These are phyloP conservation scores for Schizochytrium sp. DNA, from an alignment of 108 stramenopile genomes.

Conservation along the genomic window DNA sequence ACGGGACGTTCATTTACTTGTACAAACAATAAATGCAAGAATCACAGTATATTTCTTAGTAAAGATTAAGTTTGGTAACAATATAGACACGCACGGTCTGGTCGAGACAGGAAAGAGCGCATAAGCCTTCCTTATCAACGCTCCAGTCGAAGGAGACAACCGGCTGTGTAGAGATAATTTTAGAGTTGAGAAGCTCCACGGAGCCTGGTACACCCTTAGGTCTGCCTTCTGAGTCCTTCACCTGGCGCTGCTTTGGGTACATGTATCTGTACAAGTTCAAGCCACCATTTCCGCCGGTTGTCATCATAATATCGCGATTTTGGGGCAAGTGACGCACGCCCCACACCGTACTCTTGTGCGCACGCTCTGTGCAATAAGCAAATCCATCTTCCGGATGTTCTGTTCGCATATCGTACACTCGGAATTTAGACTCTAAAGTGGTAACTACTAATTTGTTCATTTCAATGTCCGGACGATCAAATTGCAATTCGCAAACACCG, in stretches of 20 bases:
- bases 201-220: constrained; percentile 82
- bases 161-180: constrained; percentile 87
- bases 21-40: no score
- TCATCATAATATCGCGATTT: constrained; percentile 86
- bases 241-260: constrained; percentile 78
- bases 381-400: constrained; percentile 83
- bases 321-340: constrained; percentile 84
- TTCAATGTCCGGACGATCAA: constrained; percentile 88
- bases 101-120: constrained; percentile 81
- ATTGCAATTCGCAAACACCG: constrained; percentile 86
- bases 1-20: no score
- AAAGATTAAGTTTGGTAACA: constrained; percentile 78
- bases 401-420: constrained; percentile 84
- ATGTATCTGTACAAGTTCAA: constrained; percentile 87
- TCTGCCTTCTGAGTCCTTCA: constrained; percentile 79
- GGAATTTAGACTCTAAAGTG: constrained; percentile 87
- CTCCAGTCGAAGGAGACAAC: constrained; percentile 87
- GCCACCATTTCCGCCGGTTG: constrained; percentile 88
- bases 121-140: constrained; percentile 85
- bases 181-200: constrained; percentile 78
- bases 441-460: constrained; percentile 90
- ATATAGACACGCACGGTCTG: constrained; percentile 83
- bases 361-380: constrained; percentile 79
- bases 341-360: constrained; percentile 86
- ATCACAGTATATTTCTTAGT: neutral